A percentile compares a stretch with the other conserved stretches of the same genome.
Conservation (phyloP, 2,329 filamentous ascomycete genomes). For the Stemphylium lycopersici region DNA sequence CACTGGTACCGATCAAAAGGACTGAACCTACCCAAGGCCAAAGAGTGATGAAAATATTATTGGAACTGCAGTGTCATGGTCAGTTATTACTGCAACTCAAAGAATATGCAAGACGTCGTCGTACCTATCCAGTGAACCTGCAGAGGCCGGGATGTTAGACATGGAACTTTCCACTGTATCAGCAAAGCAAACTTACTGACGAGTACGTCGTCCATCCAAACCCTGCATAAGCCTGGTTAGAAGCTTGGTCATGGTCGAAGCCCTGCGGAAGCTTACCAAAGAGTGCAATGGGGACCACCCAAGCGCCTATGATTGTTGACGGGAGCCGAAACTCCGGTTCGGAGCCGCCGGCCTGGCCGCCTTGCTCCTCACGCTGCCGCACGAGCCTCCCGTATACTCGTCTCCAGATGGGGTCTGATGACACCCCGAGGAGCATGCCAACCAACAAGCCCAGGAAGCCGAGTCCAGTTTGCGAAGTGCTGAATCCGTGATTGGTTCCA, state of each 20-base stretch:
- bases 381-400: constrained; percentile 65
- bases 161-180: constrained; percentile 53
- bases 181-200: constrained; percentile 70
- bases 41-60: constrained; percentile 58
- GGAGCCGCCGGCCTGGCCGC: constrained; percentile 62
- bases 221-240: constrained; percentile 49
- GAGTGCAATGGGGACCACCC: constrained; percentile 78
- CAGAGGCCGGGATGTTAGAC: constrained; percentile 36
- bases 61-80: constrained; percentile 51
- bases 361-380: constrained; percentile 58
- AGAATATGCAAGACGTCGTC: constrained; percentile 29
- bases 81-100: constrained; percentile 39
- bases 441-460: constrained; percentile 71
- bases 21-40: constrained; percentile 50
- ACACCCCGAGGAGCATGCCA: constrained; percentile 70
- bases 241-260: constrained; percentile 30
- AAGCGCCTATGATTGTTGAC: constrained; percentile 68
- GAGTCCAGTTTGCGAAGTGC: constrained; percentile 78
- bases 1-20: constrained; percentile 23
- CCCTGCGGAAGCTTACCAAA: constrained; percentile 65
- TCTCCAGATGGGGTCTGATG: constrained; percentile 70
- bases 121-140: constrained; percentile 60
- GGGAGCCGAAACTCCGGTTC: constrained; percentile 90
- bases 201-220: constrained; percentile 86
- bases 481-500: constrained; percentile 73